Evolutionary conservation across 2,329 filamentous ascomycete species (phyloP).

Genomic region (Diaporthe ilicicola): DNA sequence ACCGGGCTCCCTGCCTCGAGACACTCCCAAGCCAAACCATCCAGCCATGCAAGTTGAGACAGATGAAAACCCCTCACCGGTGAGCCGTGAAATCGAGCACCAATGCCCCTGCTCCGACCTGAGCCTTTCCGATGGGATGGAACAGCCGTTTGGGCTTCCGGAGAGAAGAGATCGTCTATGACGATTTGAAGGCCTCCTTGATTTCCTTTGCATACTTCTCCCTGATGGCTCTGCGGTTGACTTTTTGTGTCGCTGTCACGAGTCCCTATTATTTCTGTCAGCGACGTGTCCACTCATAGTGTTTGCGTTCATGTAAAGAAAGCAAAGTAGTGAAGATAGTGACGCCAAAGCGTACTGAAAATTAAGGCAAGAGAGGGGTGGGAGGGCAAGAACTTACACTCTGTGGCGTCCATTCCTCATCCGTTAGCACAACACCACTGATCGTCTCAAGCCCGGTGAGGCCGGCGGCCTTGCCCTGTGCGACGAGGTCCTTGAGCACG

Average conservation of each 20-base stretch:
- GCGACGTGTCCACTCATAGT: neutral
- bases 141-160: neutral
- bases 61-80: neutral
- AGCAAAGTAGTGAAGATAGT: neutral
- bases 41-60: neutral
- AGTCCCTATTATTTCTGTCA: constrained; percentile 55
- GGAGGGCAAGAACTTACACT: constrained; percentile 69
- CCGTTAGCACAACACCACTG: constrained; percentile 77
- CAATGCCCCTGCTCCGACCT: neutral
- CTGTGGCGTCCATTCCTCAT: constrained; percentile 88
- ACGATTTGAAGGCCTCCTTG: constrained; percentile 47
- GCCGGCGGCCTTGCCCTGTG: constrained; percentile 70
- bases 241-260: constrained; percentile 69
- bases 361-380: neutral
- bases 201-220: constrained; percentile 62
- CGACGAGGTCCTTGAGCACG: constrained; percentile 74
- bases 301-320: constrained; percentile 21
- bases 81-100: neutral
- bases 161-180: neutral
- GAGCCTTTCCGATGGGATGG: neutral
- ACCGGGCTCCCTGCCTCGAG: neutral
- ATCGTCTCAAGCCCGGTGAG: constrained; percentile 78
- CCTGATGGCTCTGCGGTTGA: constrained; percentile 62
- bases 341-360: too few species aligned
- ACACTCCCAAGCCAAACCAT: neutral